Base-by-base conservation (phyloP, 345 rosid species). In the Camelina sativa region DNA sequence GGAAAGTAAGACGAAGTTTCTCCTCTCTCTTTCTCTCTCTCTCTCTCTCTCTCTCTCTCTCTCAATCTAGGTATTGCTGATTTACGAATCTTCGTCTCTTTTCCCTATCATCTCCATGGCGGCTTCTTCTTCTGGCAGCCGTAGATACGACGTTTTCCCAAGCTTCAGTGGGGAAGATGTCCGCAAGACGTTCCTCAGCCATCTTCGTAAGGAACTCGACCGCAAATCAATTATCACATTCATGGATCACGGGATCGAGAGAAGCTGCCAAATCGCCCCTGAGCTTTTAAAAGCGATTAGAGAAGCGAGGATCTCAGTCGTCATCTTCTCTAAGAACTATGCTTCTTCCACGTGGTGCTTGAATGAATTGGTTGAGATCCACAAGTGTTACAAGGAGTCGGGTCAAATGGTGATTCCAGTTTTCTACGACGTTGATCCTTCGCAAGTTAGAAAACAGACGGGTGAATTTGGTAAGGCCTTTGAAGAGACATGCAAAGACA, bases 151-250 rank as follows among this genome's bases (percentile, higher is more conserved):
- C 0, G 76, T 52, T 6, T 72, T 72, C 54, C 34, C 44, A 0
- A 72, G 76, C 40, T 72, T 72, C 32, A 38, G 76, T 1, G 69
- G 76, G 0, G 62, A 62, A 51, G 69, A 72, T 28, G 62, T 72
- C 19, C 69, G 76, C n/a, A 5, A 30, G 5, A 20, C 52, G 10
- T 62, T 62, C 43, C 76, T 72, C 11, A 62, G 54, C 54, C 76
- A 72, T 15, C 25, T 73, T 54, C 57, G 41, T 1, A 9, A 9
- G 56, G 30, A 22, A 12, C 44, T 73, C 28, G 2, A n/a, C 1
- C 7, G 43, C n/a, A 74, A 2, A 65, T 55, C 13, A 2, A 47
- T 73, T 65, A 34, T 0, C 3, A 5, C 59, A 11, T 74, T 74
- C 30, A 65, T 19, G 0, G 66, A 74, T 1, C 4, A 74, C 3